phyloP scores from a whole-genome alignment of 176 grass and related monocot genomes.

The Oropetium thomaeum region DNA sequence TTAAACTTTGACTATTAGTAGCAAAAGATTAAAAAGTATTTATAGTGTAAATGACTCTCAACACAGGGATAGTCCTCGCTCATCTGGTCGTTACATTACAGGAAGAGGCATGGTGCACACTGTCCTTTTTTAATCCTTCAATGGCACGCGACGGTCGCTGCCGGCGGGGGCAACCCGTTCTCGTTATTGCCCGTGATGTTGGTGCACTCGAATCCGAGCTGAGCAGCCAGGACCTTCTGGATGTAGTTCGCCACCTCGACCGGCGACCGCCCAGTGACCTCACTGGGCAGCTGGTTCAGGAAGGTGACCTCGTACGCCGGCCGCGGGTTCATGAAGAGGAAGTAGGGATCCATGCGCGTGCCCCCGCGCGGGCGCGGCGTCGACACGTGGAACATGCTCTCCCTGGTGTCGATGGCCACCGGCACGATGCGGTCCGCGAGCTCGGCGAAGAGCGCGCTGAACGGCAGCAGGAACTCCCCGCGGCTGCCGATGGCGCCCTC shows the following conservation, averaged over 20 bases:
- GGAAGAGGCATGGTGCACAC: neutral
- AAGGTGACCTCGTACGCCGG: constrained; percentile 72
- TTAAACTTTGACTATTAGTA: no score
- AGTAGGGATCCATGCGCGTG: constrained; percentile 54
- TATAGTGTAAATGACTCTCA: no score
- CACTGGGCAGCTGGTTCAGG: constrained; percentile 55
- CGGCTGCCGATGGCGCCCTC: constrained; percentile 65
- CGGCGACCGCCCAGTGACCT: constrained; percentile 60
- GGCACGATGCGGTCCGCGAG: constrained; percentile 72
- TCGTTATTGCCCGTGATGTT: constrained; percentile 49
- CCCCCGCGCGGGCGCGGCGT: constrained; percentile 32
- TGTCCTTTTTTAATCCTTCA: constrained; percentile 2
- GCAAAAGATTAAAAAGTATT: neutral
- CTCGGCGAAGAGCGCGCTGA: constrained; percentile 54
- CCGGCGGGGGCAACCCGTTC: constrained; percentile 44
- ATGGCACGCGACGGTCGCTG: constrained; percentile 18
- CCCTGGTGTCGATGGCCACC: constrained; percentile 51
- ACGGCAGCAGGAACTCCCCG: constrained; percentile 50
- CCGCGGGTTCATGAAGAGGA: constrained; percentile 79
- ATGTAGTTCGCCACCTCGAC: constrained; percentile 66
- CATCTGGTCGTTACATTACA: neutral
- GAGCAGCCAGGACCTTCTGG: constrained; percentile 42
- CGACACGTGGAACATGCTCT: constrained; percentile 66
- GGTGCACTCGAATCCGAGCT: constrained; percentile 64
- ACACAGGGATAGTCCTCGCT: no score